Percentiles rank a stretch among this genome's conserved stretches.
These are phyloP conservation scores for Ceratobasidium sp. DNA, from an alignment of 1,284 basidiomycete genomes.

Conservation along the genomic window DNA sequence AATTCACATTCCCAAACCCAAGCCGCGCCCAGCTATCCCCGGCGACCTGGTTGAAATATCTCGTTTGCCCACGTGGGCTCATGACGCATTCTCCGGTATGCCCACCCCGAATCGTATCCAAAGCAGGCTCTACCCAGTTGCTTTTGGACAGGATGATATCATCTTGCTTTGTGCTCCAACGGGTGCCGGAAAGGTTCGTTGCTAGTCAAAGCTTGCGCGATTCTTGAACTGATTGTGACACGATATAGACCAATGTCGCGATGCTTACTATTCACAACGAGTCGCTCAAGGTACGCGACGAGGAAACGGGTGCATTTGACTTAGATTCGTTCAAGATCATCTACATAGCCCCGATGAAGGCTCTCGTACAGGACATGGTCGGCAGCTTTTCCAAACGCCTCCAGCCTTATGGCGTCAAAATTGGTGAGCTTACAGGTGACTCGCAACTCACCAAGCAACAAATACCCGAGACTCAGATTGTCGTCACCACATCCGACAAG, in stretches of 20 bases:
- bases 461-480: constrained; percentile 97
- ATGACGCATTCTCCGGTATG: constrained; percentile 81
- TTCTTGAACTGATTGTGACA: constrained; percentile 63
- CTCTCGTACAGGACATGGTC: constrained; percentile 97
- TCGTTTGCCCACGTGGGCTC: constrained; percentile 87
- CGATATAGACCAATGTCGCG: constrained; percentile 91
- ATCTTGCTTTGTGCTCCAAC: constrained; percentile 97
- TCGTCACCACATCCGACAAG: constrained; percentile 99
- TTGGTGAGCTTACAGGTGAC: constrained; percentile 97
- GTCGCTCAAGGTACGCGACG: constrained; percentile 84
- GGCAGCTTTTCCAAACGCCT: constrained; percentile 91
- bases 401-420: constrained; percentile 82
- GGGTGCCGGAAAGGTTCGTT: constrained; percentile 92
- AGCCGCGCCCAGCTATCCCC: constrained; percentile 73
- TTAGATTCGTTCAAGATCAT: constrained; percentile 95
- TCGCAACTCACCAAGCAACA: constrained; percentile 98
- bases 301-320: constrained; percentile 85
- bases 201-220: constrained; percentile 66
- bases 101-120: constrained; percentile 93
- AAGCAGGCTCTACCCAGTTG: constrained; percentile 90
- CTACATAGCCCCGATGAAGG: constrained; percentile 99
- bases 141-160: constrained; percentile 92
- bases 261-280: constrained; percentile 94
- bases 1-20: constrained; percentile 96
- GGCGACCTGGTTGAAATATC: constrained; percentile 82